Conservation (phyloP, 495 filamentous ascomycete genomes). For the Neurospora sp. region DNA sequence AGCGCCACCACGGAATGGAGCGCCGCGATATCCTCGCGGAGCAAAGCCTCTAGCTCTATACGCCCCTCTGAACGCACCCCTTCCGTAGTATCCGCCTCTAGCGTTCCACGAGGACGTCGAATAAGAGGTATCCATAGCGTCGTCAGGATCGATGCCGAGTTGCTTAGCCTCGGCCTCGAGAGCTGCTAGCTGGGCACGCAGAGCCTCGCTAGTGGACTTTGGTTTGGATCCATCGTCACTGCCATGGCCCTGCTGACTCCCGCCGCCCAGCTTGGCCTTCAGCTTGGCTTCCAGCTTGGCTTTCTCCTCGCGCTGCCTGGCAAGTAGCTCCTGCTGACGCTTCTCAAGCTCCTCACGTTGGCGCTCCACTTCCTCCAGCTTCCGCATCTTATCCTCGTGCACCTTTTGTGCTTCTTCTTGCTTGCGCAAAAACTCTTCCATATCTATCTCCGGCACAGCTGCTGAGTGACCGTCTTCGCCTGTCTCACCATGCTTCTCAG, state of each 20-base stretch:
- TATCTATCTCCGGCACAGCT: slow-evolving; percentile 54
- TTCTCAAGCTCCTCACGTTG: slow-evolving; percentile 64
- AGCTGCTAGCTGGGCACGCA: slow-evolving; percentile 70
- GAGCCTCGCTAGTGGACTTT: slow-evolving; percentile 36
- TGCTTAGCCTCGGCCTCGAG: slow-evolving; percentile 78
- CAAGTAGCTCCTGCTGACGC: slow-evolving; percentile 63
- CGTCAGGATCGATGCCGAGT: slow-evolving; percentile 59
- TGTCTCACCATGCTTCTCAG: slow-evolving; percentile 6
- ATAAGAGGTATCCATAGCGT: slow-evolving; percentile 31
- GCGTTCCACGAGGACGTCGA: slow-evolving; percentile 22
- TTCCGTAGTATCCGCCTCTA: slow-evolving; percentile 29
- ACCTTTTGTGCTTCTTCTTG: slow-evolving; percentile 72
- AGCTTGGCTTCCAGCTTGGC: slow-evolving; percentile 48
- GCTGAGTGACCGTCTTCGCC: slow-evolving; percentile 14
- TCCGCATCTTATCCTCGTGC: slow-evolving; percentile 66
- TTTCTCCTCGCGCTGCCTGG: slow-evolving; percentile 67
- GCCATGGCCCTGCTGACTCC: not conserved
- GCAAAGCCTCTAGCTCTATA: slow-evolving; percentile 34
- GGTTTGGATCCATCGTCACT: slow-evolving; percentile 19
- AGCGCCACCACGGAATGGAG: slow-evolving; percentile 38
- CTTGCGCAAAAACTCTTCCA: slow-evolving; percentile 64
- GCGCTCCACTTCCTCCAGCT: slow-evolving; percentile 63
- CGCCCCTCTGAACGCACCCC: slow-evolving; percentile 33
- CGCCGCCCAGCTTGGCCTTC: slow-evolving; percentile 31
- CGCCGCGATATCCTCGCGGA: slow-evolving; percentile 23